These are phyloP conservation scores for Pseudognaphalium luteoalbum DNA, from an alignment of 129 eudicot genomes.

Conservation along the genomic window DNA sequence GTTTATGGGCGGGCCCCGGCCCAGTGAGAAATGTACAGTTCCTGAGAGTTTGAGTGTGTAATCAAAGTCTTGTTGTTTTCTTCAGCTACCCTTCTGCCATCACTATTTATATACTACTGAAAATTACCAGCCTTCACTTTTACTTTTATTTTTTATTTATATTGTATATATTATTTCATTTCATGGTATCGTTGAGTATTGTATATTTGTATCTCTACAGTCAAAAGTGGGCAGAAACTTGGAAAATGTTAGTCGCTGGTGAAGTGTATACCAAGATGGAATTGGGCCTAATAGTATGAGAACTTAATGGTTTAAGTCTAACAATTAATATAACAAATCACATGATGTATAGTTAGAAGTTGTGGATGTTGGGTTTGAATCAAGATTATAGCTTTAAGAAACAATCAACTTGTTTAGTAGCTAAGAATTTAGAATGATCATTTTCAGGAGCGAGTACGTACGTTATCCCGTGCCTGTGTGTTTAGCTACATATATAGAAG, in stretches of 20 bases:
- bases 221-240: not conserved
- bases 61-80: conserved; percentile 13
- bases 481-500: too few relatives aligned
- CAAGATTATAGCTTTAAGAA: too few relatives aligned
- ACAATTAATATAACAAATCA: not conserved
- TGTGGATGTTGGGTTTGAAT: too few relatives aligned
- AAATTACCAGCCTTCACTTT: conserved; percentile 3
- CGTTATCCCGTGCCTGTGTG: too few relatives aligned
- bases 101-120: conserved; percentile 6
- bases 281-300: not conserved
- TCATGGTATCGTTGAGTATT: not conserved
- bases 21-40: conserved; percentile 7
- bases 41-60: not conserved
- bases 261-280: not conserved
- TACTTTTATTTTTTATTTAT: not conserved
- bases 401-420: too few relatives aligned
- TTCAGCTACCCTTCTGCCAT: conserved; percentile 27
- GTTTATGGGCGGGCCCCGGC: not conserved
- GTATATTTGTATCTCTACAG: not conserved
- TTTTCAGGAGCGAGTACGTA: too few relatives aligned
- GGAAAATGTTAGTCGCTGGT: not conserved
- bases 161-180: not conserved
- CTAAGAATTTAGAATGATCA: too few relatives aligned
- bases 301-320: not conserved
- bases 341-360: too few relatives aligned